Conservation (phyloP, 169 alveolate genomes). For the Eimeria necatrix region DNA sequence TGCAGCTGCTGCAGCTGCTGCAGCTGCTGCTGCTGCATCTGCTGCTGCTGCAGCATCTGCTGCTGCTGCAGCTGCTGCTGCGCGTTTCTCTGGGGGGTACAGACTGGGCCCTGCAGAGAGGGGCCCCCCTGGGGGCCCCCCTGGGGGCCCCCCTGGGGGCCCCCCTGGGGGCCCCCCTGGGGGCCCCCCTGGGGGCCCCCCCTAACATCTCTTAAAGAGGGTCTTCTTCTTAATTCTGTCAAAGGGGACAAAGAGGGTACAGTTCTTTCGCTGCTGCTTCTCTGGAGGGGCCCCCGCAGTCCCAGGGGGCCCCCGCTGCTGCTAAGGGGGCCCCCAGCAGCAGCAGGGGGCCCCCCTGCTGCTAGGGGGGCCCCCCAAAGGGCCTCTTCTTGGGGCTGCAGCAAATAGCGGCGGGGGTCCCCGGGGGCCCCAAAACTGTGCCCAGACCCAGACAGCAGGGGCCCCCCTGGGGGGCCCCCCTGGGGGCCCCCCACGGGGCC, state of each 20-base stretch:
- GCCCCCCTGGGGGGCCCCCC: too few species aligned
- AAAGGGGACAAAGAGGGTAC: not conserved
- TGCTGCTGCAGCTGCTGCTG: not conserved
- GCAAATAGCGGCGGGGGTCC: not conserved
- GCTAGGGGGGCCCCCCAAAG: too few species aligned
- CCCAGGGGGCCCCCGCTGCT: slow-evolving; percentile 10
- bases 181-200: too few species aligned
- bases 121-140: not conserved
- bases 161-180: too few species aligned
- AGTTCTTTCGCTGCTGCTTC: slow-evolving; percentile 31
- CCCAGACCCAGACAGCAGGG: too few species aligned
- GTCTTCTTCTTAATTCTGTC: not conserved
- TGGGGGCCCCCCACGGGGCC: not conserved
- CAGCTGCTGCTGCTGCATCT: not conserved
- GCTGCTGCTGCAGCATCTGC: too few species aligned
- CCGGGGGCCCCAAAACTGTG: not conserved
- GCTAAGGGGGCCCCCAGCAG: not conserved
- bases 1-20: not conserved
- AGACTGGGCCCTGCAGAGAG: not conserved
- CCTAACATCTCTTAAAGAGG: not conserved
- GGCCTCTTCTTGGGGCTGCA: too few species aligned
- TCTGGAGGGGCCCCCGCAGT: not conserved
- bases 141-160: not conserved
- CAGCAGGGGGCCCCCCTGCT: slow-evolving; percentile 19
- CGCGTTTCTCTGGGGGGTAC: not conserved